Base-by-base conservation (phyloP, 2,329 filamentous ascomycete genomes). In the Pestalotiopsis sp. region DNA sequence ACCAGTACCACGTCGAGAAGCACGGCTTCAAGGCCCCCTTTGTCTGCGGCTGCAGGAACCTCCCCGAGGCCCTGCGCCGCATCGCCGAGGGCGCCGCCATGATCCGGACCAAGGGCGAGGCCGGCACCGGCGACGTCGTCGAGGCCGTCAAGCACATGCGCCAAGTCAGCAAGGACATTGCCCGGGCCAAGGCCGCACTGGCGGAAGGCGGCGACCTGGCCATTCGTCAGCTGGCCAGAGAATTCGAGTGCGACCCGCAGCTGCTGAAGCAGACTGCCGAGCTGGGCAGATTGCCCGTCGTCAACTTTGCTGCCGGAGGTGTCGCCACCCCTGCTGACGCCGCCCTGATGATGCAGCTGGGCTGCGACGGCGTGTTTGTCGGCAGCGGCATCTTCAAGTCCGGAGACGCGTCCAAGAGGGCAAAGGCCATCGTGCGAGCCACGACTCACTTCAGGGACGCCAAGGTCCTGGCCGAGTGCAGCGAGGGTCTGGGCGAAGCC, bases 291-390 rank as follows among this genome's bases (percentile, higher is more conserved):
- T 85, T 99, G 67, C 96, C 96, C 2, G 95, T 98, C 0, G 96
- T 99, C 72, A 98, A 98, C 86, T 98, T 99, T 75, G 96, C 96
- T 0, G 96, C 96, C 3, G 96, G 96, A n/a, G 96, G 96, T 68
- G 93, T 99, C n/a, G 96, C 96, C n/a, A 99, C 96, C 1, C 96
- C 96, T 0, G 96, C 96, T 0, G 96, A 99, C 81, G 96, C 96
- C 0, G 96, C 96, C 2, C 86, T 99, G 69, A 84, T 99, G 95
- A 99, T 99, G 96, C 95, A 98, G 86, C 86, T 99, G 72, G 96
- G 96, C 70, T 98, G 96, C 78, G 96, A 99, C 78, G 96, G 96
- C 69, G 96, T 99, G 45, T 99, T 99, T 79, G 96, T 99, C 45
- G 96, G 96, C 36, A 94, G 91, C 68, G 96, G 96, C 36, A 98